Conservation (phyloP, 2,329 filamentous ascomycete species). For the Aspergillus japonicus region DNA sequence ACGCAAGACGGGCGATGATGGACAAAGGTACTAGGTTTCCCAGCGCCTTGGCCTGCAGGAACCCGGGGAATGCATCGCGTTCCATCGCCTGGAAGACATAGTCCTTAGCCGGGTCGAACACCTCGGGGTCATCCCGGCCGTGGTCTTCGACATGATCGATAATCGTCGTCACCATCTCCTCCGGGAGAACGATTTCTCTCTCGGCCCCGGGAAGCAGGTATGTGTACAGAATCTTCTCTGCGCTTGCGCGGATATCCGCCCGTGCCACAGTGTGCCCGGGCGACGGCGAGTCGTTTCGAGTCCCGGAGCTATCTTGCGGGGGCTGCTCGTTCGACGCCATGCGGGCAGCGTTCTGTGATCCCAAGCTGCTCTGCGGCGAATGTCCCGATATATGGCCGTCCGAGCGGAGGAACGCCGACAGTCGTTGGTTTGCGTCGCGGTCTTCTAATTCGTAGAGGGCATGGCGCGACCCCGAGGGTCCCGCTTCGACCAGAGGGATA, state of each 20-base stretch:
- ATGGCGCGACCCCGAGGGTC: conserved; percentile 56
- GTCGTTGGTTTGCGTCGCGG: conserved; percentile 78
- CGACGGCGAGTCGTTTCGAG: conserved; percentile 75
- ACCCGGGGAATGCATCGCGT: conserved; percentile 96
- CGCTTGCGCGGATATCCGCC: conserved; percentile 85
- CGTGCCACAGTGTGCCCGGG: conserved; percentile 81
- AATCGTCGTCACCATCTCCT: conserved; percentile 81
- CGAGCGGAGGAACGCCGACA: conserved; percentile 81
- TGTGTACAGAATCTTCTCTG: conserved; percentile 98
- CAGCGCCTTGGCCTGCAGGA: conserved; percentile 89
- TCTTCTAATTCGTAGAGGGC: conserved; percentile 64
- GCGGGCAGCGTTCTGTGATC: conserved; percentile 47
- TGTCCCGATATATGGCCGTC: conserved; percentile 48
- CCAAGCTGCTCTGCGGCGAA: conserved; percentile 56
- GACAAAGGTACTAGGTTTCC: conserved; percentile 93
- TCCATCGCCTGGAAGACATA: conserved; percentile 99
- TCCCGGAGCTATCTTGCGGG: conserved; percentile 58
- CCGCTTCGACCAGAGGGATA: conserved; percentile 46
- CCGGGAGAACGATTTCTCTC: conserved; percentile 89
- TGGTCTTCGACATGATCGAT: conserved; percentile 86
- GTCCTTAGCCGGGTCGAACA: conserved; percentile 96
- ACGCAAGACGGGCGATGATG: conserved; percentile 77
- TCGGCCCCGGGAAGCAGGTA: conserved; percentile 94
- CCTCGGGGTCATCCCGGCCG: conserved; percentile 90
- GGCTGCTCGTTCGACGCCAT: conserved; percentile 47